Conservation (phyloP, 345 rosid species). For the Gossypium mustelinum region DNA sequence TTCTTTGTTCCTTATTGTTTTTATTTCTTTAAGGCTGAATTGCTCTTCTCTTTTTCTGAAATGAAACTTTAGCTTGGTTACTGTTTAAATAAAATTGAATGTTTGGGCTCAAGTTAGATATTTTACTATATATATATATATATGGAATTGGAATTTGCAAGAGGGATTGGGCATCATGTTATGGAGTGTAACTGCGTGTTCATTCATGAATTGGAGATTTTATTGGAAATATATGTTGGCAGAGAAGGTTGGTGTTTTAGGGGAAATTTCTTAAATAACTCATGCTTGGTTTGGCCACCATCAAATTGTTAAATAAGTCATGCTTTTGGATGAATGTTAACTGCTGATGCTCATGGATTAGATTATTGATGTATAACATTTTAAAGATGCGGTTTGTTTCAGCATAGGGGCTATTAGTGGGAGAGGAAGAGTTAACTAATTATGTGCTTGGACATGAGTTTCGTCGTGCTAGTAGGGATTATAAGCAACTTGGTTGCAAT, state of each 20-base stretch:
- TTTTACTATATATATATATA: not conserved
- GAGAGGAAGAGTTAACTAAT: not conserved
- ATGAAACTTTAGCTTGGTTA: not conserved
- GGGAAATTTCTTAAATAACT: too few relatives aligned
- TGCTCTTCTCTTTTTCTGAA: not conserved
- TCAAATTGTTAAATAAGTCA: too few relatives aligned
- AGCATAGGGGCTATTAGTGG: not conserved
- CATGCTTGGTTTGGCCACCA: too few relatives aligned
- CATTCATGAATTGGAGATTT: too few relatives aligned
- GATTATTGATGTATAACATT: not conserved
- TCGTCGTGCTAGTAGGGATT: not conserved
- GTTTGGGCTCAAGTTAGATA: constrained; percentile 1
- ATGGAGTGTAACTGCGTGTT: too few relatives aligned
- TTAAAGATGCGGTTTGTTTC: not conserved
- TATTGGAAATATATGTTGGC: too few relatives aligned
- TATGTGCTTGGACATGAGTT: not conserved
- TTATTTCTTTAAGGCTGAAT: not conserved
- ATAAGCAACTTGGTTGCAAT: not conserved
- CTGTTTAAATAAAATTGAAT: not conserved
- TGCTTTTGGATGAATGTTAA: not conserved
- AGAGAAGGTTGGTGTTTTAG: too few relatives aligned
- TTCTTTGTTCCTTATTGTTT: not conserved
- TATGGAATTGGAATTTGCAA: too few relatives aligned
- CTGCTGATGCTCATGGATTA: not conserved
- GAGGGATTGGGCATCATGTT: too few relatives aligned